Evolutionary conservation across 2,329 filamentous ascomycete species (phyloP).

Genomic region (Fusarium concolor): DNA sequence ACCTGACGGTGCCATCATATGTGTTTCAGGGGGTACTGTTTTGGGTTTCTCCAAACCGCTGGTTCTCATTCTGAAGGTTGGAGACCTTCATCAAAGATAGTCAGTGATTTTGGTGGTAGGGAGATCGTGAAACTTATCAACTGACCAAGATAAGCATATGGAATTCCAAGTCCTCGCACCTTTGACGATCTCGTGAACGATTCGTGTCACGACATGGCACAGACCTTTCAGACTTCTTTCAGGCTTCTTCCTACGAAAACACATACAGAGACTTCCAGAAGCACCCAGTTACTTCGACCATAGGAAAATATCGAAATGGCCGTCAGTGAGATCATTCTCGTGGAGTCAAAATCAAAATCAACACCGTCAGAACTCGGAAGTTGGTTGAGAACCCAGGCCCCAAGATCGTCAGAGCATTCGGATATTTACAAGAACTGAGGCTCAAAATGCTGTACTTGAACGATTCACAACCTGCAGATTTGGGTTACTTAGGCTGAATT

Average conservation of each 20-base stretch:
- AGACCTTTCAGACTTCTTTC: background rate
- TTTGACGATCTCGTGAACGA: too few relatives aligned
- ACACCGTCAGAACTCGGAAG: too few relatives aligned
- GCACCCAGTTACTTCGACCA: too few relatives aligned
- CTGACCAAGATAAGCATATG: background rate
- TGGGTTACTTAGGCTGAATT: background rate
- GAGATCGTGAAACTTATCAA: too few relatives aligned
- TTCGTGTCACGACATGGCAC: background rate
- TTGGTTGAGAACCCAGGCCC: too few relatives aligned
- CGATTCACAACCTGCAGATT: too few relatives aligned
- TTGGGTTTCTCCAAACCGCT: background rate
- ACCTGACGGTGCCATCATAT: background rate
- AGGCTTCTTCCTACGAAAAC: background rate
- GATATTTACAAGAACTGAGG: background rate
- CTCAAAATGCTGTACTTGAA: background rate
- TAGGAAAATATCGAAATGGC: too few relatives aligned
- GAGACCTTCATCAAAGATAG: background rate
- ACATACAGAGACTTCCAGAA: background rate
- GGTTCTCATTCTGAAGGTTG: background rate
- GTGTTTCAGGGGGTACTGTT: background rate
- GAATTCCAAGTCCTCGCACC: too few relatives aligned
- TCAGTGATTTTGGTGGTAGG: too few relatives aligned
- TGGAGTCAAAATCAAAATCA: background rate
- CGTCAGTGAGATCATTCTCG: background rate
- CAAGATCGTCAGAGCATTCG: rapidly evolving